These are phyloP conservation scores for Leishmania lainsoni DNA, from an alignment of 208 protist species.

Conservation along the genomic window DNA sequence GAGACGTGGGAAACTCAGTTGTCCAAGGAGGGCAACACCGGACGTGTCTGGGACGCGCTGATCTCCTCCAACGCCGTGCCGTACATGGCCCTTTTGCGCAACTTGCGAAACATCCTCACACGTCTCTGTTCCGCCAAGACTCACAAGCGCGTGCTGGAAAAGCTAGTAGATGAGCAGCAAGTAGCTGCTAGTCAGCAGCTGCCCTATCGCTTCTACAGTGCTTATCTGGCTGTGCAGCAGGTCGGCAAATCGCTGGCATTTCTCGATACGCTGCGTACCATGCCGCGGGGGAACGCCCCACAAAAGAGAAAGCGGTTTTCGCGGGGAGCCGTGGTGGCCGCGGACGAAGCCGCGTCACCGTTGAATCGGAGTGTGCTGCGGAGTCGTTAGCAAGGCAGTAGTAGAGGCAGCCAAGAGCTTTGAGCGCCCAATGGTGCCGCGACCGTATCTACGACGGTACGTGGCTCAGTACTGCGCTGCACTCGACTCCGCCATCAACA, in stretches of 20 bases:
- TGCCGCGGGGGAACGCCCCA: neutral
- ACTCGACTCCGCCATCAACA: slow-evolving; percentile 73
- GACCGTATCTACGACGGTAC: slow-evolving; percentile 4
- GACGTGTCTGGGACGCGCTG: slow-evolving; percentile 90
- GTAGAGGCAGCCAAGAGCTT: slow-evolving; percentile 10
- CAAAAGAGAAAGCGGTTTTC: neutral
- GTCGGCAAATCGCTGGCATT: slow-evolving; percentile 12
- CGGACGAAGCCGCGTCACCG: neutral
- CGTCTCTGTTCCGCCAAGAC: slow-evolving; percentile 56
- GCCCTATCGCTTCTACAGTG: slow-evolving; percentile 94
- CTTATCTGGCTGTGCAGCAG: slow-evolving; percentile 81
- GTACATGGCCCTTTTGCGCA: slow-evolving; percentile 96
- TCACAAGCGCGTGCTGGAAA: slow-evolving; percentile 54
- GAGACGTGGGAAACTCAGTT: slow-evolving; percentile 94
- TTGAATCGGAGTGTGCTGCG: neutral
- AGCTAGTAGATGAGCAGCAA: slow-evolving; percentile 57
- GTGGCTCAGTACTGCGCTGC: slow-evolving; percentile 35
- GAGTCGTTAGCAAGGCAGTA: neutral
- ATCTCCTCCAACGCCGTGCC: slow-evolving; percentile 84
- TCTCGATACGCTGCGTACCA: slow-evolving; percentile 9
- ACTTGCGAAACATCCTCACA: slow-evolving; percentile 94
- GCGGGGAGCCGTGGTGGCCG: neutral
- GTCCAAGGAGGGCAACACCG: slow-evolving; percentile 85
- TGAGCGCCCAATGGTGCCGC: slow-evolving; percentile 18
- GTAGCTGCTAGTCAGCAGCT: slow-evolving; percentile 88